Conservation (phyloP, 805 yeast species). For the Ogataea methanolica region DNA sequence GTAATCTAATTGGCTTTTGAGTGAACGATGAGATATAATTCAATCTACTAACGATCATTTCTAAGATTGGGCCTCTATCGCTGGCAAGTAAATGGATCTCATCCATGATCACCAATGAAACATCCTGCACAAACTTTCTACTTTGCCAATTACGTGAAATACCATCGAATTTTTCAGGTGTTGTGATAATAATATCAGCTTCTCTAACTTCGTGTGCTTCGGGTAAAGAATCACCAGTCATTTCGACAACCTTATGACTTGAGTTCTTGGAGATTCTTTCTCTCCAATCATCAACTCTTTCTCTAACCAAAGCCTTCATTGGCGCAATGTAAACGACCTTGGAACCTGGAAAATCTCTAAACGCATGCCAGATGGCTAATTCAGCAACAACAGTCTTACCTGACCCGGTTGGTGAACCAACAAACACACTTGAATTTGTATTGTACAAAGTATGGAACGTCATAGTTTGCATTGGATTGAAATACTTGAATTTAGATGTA, state of each 20-base stretch:
- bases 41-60: constrained; percentile 87
- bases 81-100: constrained; percentile 81
- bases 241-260: constrained; percentile 55
- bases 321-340: constrained; percentile 86
- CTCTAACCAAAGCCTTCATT: constrained; percentile 82
- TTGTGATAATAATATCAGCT: constrained; percentile 75
- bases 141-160: constrained; percentile 84
- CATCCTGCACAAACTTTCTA: constrained; percentile 67
- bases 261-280: constrained; percentile 45
- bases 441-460: constrained; percentile 85
- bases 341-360: constrained; percentile 71
- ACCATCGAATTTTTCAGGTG: constrained; percentile 87
- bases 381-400: constrained; percentile 98
- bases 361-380: constrained; percentile 95
- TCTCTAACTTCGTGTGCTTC: constrained; percentile 59
- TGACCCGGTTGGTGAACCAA: constrained; percentile 98
- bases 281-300: constrained; percentile 80
- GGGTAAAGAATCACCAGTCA: constrained; percentile 81
- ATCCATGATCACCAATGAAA: constrained; percentile 78
- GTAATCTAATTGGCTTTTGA: constrained; percentile 53
- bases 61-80: constrained; percentile 83
- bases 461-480: constrained; percentile 99
- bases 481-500: constrained; percentile 64
- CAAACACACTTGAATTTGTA: constrained; percentile 71
- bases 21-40: constrained; percentile 63